Conservation (phyloP, 2,329 filamentous ascomycete genomes). For the Emmonsiellopsis sp. region DNA sequence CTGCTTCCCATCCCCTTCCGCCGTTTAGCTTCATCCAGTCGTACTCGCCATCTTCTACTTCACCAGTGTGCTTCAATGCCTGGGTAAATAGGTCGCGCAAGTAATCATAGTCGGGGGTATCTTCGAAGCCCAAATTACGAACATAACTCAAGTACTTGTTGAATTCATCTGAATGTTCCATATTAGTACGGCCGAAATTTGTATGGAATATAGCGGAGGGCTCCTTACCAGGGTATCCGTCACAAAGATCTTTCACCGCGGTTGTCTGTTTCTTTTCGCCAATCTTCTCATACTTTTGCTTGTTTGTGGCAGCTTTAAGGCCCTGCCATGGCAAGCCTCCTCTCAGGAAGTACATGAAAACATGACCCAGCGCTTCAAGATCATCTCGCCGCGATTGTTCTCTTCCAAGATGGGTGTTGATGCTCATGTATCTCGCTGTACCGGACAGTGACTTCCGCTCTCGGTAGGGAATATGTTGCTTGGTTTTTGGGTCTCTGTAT, state of each 20-base stretch:
- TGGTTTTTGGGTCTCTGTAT: slow-evolving; percentile 96
- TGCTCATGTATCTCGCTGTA: slow-evolving; percentile 97
- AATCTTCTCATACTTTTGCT: slow-evolving; percentile 99
- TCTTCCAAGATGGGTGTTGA: slow-evolving; percentile 94
- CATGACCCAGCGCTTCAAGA: slow-evolving; percentile 70
- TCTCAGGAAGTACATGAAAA: slow-evolving; percentile 62
- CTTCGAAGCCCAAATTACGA: slow-evolving; percentile 94
- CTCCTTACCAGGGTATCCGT: slow-evolving; percentile 69
- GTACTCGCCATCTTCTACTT: slow-evolving; percentile 95
- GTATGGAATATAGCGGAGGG: background rate
- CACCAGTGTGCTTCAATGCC: slow-evolving; percentile 85
- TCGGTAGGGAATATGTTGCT: slow-evolving; percentile 96
- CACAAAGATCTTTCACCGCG: slow-evolving; percentile 90
- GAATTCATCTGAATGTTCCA: slow-evolving; percentile 63
- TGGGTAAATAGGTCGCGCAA: slow-evolving; percentile 93
- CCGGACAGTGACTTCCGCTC: slow-evolving; percentile 95
- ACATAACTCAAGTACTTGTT: slow-evolving; percentile 97
- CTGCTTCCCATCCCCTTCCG: slow-evolving; percentile 83
- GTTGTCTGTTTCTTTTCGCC: slow-evolving; percentile 99
- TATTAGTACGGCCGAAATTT: background rate
- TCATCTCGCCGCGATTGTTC: slow-evolving; percentile 96
- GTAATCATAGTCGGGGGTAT: slow-evolving; percentile 97
- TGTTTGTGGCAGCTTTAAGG: slow-evolving; percentile 60
- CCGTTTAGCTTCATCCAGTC: slow-evolving; percentile 99
- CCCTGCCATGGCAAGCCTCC: slow-evolving; percentile 61